Conservation (phyloP, 1,284 basidiomycete genomes). For the Papiliotrema fonsecae region DNA sequence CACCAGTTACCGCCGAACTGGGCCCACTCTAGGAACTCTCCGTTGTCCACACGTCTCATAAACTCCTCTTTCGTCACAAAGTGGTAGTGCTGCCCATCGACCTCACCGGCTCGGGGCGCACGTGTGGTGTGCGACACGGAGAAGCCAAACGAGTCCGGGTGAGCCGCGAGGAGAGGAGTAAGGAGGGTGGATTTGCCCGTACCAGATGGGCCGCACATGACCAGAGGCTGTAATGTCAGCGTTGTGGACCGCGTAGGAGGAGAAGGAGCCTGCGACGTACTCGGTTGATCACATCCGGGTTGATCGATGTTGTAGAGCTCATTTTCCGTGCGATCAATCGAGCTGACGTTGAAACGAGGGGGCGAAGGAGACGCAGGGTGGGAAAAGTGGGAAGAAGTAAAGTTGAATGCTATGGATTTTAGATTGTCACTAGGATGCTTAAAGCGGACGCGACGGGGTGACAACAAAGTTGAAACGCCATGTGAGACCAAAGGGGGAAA, state of each 20-base stretch:
- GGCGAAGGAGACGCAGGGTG: neutral
- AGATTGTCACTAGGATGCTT: too few species aligned
- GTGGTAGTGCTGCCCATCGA: conserved; percentile 62
- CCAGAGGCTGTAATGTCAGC: conserved; percentile 55
- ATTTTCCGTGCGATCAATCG: neutral
- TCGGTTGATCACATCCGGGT: conserved; percentile 25
- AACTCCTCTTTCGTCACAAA: conserved; percentile 55
- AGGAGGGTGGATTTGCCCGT: conserved; percentile 93
- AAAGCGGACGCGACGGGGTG: too few species aligned
- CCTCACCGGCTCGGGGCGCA: conserved; percentile 74
- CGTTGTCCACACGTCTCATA: conserved; percentile 50
- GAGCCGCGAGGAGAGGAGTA: conserved; percentile 72
- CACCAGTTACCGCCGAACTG: conserved; percentile 84
- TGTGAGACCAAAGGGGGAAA: too few species aligned
- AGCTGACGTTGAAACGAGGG: neutral
- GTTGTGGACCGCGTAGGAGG: neutral
- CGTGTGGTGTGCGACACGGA: conserved; percentile 95
- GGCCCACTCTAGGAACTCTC: conserved; percentile 60
- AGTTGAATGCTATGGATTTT: neutral
- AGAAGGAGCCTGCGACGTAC: conserved; percentile 13
- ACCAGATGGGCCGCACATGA: conserved; percentile 79
- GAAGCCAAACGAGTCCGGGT: conserved; percentile 86
- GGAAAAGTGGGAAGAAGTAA: neutral
- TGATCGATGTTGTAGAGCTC: conserved; percentile 11
- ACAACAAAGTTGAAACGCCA: neutral